Evolutionary conservation across 1,139 yeast species (phyloP).

Genomic region (Yamadazyma triangularis): DNA sequence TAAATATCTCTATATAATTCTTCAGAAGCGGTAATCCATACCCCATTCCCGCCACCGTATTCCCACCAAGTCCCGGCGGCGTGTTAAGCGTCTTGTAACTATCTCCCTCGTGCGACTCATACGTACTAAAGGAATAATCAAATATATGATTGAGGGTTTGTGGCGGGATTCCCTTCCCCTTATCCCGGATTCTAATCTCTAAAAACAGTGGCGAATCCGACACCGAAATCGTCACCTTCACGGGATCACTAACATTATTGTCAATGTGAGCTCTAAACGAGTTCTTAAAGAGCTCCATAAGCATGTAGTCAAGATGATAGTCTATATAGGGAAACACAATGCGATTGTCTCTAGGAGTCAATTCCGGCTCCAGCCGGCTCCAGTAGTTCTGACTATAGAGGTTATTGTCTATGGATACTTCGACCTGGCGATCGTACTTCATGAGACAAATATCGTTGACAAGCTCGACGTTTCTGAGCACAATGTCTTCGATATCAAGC

Average conservation of each 20-base stretch:
- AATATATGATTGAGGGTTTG: conserved; percentile 62
- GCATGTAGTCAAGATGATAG: conserved; percentile 78
- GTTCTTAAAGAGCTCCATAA: conserved; percentile 84
- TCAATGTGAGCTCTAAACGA: conserved; percentile 85
- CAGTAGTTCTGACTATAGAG: conserved; percentile 30
- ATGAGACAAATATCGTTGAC: conserved; percentile 79
- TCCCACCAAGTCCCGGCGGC: conserved; percentile 68
- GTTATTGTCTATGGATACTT: conserved; percentile 50
- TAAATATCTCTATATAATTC: conserved; percentile 43
- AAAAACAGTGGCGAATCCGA: conserved; percentile 39
- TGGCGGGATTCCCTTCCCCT: conserved; percentile 84
- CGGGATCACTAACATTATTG: conserved; percentile 53
- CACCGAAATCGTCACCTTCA: conserved; percentile 62
- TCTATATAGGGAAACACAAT: conserved; percentile 72
- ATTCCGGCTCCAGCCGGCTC: conserved; percentile 27
- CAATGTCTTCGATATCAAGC: conserved; percentile 56
- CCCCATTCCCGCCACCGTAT: conserved; percentile 92
- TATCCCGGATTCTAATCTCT: conserved; percentile 74
- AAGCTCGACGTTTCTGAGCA: conserved; percentile 60
- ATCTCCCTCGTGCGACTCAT: conserved; percentile 56
- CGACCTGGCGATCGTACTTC: conserved; percentile 73
- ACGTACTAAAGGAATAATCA: conserved; percentile 83
- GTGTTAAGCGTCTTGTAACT: conserved; percentile 56
- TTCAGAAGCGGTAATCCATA: conserved; percentile 87
- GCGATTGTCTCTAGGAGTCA: conserved; percentile 14